These are phyloP conservation scores for Colletotrichum tamarilloi DNA, from an alignment of 2,329 filamentous ascomycete genomes.

Conservation along the genomic window DNA sequence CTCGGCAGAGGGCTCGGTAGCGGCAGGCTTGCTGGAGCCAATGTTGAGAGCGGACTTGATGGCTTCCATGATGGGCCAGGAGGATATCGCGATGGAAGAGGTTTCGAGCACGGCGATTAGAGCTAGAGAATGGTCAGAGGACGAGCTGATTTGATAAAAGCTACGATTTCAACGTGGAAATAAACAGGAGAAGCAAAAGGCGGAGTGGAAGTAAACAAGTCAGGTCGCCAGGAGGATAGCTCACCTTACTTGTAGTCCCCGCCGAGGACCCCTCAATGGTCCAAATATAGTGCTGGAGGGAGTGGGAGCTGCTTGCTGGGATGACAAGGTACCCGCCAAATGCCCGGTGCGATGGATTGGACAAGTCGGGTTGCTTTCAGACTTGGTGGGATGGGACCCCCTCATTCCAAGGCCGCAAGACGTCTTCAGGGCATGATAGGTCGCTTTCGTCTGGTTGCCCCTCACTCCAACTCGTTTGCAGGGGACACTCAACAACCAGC, in stretches of 20 bases:
- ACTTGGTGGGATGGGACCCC: slow-evolving; percentile 12
- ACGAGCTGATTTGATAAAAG: neutral
- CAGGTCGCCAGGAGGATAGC: slow-evolving; percentile 11
- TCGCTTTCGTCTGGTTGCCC: slow-evolving; percentile 28
- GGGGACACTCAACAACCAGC: slow-evolving; percentile 23
- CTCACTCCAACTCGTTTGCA: slow-evolving; percentile 29
- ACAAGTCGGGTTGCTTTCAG: slow-evolving; percentile 24
- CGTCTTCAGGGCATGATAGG: slow-evolving; percentile 30
- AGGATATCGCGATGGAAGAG: neutral
- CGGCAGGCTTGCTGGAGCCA: slow-evolving; percentile 46
- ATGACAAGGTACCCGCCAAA: slow-evolving; percentile 28
- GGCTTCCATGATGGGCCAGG: slow-evolving; percentile 51
- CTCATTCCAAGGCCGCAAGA: slow-evolving; percentile 27
- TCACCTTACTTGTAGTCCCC: slow-evolving; percentile 36
- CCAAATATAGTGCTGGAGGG: slow-evolving; percentile 30
- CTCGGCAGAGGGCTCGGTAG: slow-evolving; percentile 69
- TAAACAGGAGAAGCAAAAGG: slow-evolving; percentile 16
- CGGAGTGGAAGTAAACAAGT: slow-evolving; percentile 23
- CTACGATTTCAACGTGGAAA: neutral
- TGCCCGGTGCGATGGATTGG: slow-evolving; percentile 27
- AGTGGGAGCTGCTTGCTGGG: slow-evolving; percentile 25
- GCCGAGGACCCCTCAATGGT: slow-evolving; percentile 32
- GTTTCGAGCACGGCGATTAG: slow-evolving; percentile 3
- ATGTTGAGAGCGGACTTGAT: slow-evolving; percentile 56
- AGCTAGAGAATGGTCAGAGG: neutral